Evolutionary conservation across 148 eudicot genomes (phyloP), one percentile per base, ranked within the genome.

Genomic region (Vaccinium myrtillus): DNA sequence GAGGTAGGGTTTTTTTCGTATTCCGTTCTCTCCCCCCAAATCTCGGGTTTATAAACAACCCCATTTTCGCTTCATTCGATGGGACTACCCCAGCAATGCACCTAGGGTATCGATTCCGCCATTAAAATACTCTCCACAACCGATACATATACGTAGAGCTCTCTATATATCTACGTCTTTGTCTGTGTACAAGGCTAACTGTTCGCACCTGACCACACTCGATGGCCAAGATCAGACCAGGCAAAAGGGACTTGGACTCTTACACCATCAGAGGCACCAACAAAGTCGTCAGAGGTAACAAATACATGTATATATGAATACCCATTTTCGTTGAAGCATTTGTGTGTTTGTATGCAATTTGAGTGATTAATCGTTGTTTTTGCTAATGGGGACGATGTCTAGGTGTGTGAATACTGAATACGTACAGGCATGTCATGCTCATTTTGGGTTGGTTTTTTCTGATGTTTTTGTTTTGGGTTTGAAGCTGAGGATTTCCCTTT

Each of bases 141-240:
- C 77, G n/a, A 30, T 46, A 21, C 49, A 53, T 77, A 30, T 46
- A 16, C 58, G 32, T 77, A 50, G 76, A 56, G 81, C 78, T 39
- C 81, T 73, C 82, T 80, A 56, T 80, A 56, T 75, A 7, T 81
- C 69, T 30, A 4, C 70, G 15, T 63, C 70, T 23, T 4, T 16
- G 2, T 15, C 69, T 16, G 2, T 19, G 53, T 78, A 58, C 43
- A 82, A 63, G 32, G 16, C 54, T 54, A 74, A 16, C 12, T 48
- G 18, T 55, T 85, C 43, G 63, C 67, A 4, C 65, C 78, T 43
- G 36, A n/a, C 0, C 43, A 1, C n/a, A 7, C 39, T 83, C 48
- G 27, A 89, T 89, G 91, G 91, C 91, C 75, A 89, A 89, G 81
- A 89, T 87, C 7, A 89, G 83, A 74, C 91, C 91, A n/a, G 91